phyloP scores from a whole-genome alignment of 2,329 filamentous ascomycete species.

The Penicillium sp. region DNA sequence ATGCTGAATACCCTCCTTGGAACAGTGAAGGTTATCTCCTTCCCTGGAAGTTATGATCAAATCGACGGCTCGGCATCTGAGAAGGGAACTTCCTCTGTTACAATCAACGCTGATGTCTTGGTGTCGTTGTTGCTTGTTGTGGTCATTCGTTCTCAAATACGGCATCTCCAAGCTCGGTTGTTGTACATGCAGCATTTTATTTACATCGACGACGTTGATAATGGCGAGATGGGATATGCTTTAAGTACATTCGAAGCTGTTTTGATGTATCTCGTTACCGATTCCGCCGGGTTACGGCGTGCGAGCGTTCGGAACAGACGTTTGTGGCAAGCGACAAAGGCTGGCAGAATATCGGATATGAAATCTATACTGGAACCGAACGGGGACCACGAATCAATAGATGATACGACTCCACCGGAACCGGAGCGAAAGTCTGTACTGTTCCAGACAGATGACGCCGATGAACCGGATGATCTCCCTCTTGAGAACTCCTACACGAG shows the following conservation, averaged over 20 bases:
- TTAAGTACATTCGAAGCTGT: slow-evolving; percentile 95
- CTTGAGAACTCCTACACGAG: slow-evolving; percentile 25
- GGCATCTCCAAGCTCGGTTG: slow-evolving; percentile 81
- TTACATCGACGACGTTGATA: slow-evolving; percentile 96
- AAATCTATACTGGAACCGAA: slow-evolving; percentile 76
- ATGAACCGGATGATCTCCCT: slow-evolving; percentile 26
- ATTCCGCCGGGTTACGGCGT: slow-evolving; percentile 76
- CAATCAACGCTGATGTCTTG: slow-evolving; percentile 83
- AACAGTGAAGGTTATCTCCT: slow-evolving; percentile 81
- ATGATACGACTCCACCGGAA: slow-evolving; percentile 42
- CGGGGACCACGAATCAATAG: slow-evolving; percentile 43
- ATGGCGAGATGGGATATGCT: slow-evolving; percentile 92
- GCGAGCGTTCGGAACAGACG: slow-evolving; percentile 83
- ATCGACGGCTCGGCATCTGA: slow-evolving; percentile 48
- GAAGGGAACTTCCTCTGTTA: slow-evolving; percentile 57
- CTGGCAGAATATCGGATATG: slow-evolving; percentile 73
- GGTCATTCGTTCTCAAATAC: slow-evolving; percentile 84
- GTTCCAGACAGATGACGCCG: slow-evolving; percentile 40
- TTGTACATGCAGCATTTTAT: slow-evolving; percentile 98
- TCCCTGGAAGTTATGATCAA: slow-evolving; percentile 51
- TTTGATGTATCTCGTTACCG: slow-evolving; percentile 77
- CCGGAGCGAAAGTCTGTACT: slow-evolving; percentile 31
- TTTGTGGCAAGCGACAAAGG: slow-evolving; percentile 81
- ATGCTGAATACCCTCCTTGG: slow-evolving; percentile 80
- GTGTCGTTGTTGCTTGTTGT: slow-evolving; percentile 90